Evolutionary conservation across 768 basidiomycete species (phyloP), one percentile per base, ranked within the genome.

Genomic region (Collybiopsis confluens): DNA sequence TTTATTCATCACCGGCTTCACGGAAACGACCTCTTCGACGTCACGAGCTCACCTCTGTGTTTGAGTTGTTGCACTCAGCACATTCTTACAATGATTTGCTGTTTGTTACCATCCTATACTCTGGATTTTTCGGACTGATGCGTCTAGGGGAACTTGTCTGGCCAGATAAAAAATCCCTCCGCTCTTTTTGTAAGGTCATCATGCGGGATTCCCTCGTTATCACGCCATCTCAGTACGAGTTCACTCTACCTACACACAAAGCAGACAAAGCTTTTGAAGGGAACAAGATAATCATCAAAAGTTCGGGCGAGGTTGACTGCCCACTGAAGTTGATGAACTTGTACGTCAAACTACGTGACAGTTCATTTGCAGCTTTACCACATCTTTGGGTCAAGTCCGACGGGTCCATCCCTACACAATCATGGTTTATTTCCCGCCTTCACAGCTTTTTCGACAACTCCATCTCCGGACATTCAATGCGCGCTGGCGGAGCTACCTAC

Each of bases 381-480:
- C 27, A 52, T 42, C 20, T 52, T 7, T 52, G 51, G 38, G 40
- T 42, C 7, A 1, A 16, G 3, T 26, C 24, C 16, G 24, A 26
- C 28, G 44, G 26, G 18, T 21, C 36, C 11, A 20, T 24, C 18
- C 51, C 51, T 4, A 52, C 51, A 7, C 21, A 40, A 4, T 41
- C 3, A 3, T 52, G 51, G 51, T 52, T 52, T 26, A 23, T 42
- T 18, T 5, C 13, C 11, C 38, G 26, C 21, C 26, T 52, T 5
- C n/a, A 20, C 8, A 4, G 5, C 15, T 16, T 42, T 42, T 30
- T 52, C n/a, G 26, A 42, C n/a, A 46, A 23, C 4, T 10, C 13
- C n/a, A 15, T 52, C n/a, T 37, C 6, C n/a, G 38, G 47, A 5
- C 1, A 67, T 67, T 15, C 30, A 64, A 68, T 0, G 70, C 71